phyloP scores from a whole-genome alignment of 805 yeast species.

The Kuraishia cidri region DNA sequence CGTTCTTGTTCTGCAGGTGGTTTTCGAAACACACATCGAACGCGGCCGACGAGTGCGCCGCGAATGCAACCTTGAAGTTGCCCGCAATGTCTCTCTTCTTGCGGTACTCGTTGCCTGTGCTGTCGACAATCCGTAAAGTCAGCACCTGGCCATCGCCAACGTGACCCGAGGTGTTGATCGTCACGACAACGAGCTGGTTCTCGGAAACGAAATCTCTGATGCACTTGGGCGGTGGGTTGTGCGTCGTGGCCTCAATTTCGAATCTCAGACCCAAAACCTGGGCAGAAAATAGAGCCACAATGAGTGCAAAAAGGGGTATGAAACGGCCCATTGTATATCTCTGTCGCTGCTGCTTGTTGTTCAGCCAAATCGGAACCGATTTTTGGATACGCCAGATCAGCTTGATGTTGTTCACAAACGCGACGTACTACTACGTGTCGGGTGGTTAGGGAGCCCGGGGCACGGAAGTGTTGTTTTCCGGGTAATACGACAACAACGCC shows the following conservation, averaged over 20 bases:
- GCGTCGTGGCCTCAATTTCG: slow-evolving; percentile 19
- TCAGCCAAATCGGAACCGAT: too few species aligned
- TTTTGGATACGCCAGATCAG: too few species aligned
- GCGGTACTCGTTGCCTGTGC: slow-evolving; percentile 79
- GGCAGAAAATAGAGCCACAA: neutral
- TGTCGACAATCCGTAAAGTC: slow-evolving; percentile 59
- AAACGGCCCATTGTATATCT: neutral
- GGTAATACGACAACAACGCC: too few species aligned
- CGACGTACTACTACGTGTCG: too few species aligned
- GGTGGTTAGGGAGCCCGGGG: too few species aligned
- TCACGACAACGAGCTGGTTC: slow-evolving; percentile 83
- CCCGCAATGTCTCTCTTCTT: slow-evolving; percentile 73
- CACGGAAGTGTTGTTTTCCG: too few species aligned
- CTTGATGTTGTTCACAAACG: too few species aligned
- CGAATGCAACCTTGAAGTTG: slow-evolving; percentile 67
- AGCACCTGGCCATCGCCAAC: slow-evolving; percentile 84
- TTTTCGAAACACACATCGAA: slow-evolving; percentile 91
- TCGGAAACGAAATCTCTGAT: slow-evolving; percentile 84
- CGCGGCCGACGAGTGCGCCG: slow-evolving; percentile 73
- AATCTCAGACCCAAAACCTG: slow-evolving; percentile 14
- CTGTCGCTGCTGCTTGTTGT: too few species aligned
- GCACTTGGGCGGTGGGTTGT: slow-evolving; percentile 52
- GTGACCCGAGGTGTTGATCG: slow-evolving; percentile 64
- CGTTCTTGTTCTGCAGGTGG: slow-evolving; percentile 30
- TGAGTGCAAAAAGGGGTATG: neutral